Evolutionary conservation across 2,329 filamentous ascomycete species (phyloP).

Genomic region (Trichoderma afroharzianum): DNA sequence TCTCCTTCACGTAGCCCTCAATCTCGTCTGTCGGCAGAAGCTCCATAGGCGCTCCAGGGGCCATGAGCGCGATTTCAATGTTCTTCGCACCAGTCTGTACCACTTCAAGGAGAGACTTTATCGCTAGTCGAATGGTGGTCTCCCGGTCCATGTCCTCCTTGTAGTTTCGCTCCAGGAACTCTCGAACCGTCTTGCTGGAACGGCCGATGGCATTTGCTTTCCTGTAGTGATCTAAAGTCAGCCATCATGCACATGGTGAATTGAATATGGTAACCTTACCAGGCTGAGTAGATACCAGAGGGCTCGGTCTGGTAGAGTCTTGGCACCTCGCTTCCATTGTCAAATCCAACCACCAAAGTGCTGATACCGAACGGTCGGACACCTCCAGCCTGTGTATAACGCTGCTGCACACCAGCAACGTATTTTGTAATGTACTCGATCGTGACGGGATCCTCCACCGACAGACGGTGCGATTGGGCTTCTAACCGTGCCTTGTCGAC

Average conservation of each 20-base stretch:
- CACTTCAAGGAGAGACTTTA: slow-evolving; percentile 96
- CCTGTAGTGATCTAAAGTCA: slow-evolving; percentile 49
- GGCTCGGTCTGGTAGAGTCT: slow-evolving; percentile 97
- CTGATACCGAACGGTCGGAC: slow-evolving; percentile 98
- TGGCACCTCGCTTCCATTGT: slow-evolving; percentile 83
- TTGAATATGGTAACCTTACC: slow-evolving; percentile 53
- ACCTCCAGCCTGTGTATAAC: slow-evolving; percentile 98
- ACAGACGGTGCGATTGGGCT: slow-evolving; percentile 94
- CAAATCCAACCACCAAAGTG: slow-evolving; percentile 97
- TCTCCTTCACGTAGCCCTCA: slow-evolving; percentile 95
- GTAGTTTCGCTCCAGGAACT: slow-evolving; percentile 98
- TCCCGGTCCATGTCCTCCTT: slow-evolving; percentile 97
- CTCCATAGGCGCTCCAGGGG: slow-evolving; percentile 84
- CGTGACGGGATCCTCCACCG: slow-evolving; percentile 93
- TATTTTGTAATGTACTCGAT: slow-evolving; percentile 99
- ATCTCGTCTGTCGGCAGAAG: slow-evolving; percentile 95
- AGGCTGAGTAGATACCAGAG: slow-evolving; percentile 98
- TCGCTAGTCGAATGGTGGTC: slow-evolving; percentile 91
- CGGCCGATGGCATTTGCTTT: slow-evolving; percentile 98
- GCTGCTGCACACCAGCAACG: slow-evolving; percentile 94
- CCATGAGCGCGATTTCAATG: slow-evolving; percentile 98
- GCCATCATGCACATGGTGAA: slow-evolving; percentile 17
- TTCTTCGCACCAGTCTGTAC: slow-evolving; percentile 99
- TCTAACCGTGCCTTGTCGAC: slow-evolving; percentile 98
- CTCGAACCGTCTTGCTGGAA: slow-evolving; percentile 97